Percentiles rank a stretch among this genome's conserved stretches.
Conservation (phyloP, 2,329 filamentous ascomycete genomes). For the Didymella exigua region DNA sequence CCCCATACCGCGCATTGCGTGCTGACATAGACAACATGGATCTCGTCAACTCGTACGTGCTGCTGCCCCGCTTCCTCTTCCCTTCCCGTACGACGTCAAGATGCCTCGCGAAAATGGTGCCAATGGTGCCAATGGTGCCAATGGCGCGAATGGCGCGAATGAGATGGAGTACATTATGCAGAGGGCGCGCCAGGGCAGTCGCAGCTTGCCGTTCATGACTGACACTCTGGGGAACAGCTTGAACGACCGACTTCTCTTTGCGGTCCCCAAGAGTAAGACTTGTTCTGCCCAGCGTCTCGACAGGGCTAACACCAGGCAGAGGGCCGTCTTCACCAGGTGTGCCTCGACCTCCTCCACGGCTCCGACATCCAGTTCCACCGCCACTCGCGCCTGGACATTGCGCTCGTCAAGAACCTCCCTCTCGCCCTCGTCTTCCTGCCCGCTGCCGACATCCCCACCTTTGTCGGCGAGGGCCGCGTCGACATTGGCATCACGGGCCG, state of each 20-base stretch:
- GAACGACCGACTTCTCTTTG: slow-evolving; percentile 91
- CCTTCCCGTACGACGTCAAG: slow-evolving; percentile 7
- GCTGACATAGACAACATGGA: slow-evolving; percentile 45
- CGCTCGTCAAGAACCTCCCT: slow-evolving; percentile 93
- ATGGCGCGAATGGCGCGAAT: slow-evolving; percentile 28
- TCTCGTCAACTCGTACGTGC: slow-evolving; percentile 50
- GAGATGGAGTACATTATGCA: slow-evolving; percentile 26
- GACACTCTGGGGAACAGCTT: slow-evolving; percentile 64
- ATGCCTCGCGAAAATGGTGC: slow-evolving; percentile 32
- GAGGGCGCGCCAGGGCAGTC: slow-evolving; percentile 38
- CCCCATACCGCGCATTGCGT: slow-evolving; percentile 32
- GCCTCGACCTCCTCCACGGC: slow-evolving; percentile 88
- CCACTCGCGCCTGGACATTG: slow-evolving; percentile 94
- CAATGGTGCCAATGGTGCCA: slow-evolving; percentile 29
- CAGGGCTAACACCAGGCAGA: slow-evolving; percentile 61
- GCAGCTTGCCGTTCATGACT: slow-evolving; percentile 49
- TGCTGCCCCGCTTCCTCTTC: slow-evolving; percentile 14
- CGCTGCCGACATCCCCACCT: slow-evolving; percentile 95
- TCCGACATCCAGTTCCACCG: slow-evolving; percentile 96
- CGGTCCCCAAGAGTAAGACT: slow-evolving; percentile 91
- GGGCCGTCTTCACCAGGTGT: slow-evolving; percentile 87
- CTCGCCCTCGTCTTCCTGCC: slow-evolving; percentile 97
- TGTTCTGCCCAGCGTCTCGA: neutral
- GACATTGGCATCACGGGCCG: slow-evolving; percentile 93
- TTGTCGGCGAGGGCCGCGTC: slow-evolving; percentile 91